Evolutionary conservation across 2,329 filamentous ascomycete species (phyloP).

Genomic region (Penicillium expansum): DNA sequence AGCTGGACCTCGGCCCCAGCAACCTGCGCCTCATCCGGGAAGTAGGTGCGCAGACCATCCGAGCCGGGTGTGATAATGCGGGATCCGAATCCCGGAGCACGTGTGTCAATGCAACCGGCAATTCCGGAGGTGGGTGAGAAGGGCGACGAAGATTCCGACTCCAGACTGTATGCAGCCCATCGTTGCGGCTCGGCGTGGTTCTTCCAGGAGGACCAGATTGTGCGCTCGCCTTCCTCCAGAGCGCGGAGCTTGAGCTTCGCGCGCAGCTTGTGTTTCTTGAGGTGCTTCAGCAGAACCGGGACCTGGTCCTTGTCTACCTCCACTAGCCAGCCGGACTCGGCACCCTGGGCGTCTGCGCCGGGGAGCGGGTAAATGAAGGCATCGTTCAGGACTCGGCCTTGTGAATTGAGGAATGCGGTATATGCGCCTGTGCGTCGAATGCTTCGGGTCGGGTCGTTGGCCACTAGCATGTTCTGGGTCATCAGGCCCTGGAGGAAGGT

Average conservation of each 20-base stretch:
- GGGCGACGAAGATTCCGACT: slow-evolving; percentile 32
- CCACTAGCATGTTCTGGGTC: slow-evolving; percentile 65
- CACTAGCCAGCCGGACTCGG: slow-evolving; percentile 62
- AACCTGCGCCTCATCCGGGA: slow-evolving; percentile 36
- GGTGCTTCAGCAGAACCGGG: slow-evolving; percentile 62
- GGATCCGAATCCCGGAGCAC: slow-evolving; percentile 42
- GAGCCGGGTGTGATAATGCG: slow-evolving; percentile 38
- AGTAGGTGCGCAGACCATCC: slow-evolving; percentile 33
- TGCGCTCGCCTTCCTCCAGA: slow-evolving; percentile 62
- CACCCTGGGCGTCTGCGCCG: slow-evolving; percentile 28
- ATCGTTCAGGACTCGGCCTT: slow-evolving; percentile 81
- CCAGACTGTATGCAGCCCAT: slow-evolving; percentile 41
- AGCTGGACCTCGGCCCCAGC: slow-evolving; percentile 52
- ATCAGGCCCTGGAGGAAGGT: slow-evolving; percentile 87
- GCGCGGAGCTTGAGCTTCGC: slow-evolving; percentile 70
- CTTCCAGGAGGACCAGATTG: slow-evolving; percentile 74
- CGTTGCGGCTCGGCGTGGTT: slow-evolving; percentile 41
- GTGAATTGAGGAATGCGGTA: slow-evolving; percentile 79
- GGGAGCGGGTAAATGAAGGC: slow-evolving; percentile 77
- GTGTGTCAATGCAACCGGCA: slow-evolving; percentile 39
- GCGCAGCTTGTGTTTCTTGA: slow-evolving; percentile 82
- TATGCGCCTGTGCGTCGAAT: slow-evolving; percentile 61
- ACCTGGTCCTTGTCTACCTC: slow-evolving; percentile 75
- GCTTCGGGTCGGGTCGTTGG: slow-evolving; percentile 38
- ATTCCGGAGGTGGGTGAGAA: slow-evolving; percentile 29